phyloP scores from a whole-genome alignment of 2,329 filamentous ascomycete species.

The Tolypocladium tropicale region DNA sequence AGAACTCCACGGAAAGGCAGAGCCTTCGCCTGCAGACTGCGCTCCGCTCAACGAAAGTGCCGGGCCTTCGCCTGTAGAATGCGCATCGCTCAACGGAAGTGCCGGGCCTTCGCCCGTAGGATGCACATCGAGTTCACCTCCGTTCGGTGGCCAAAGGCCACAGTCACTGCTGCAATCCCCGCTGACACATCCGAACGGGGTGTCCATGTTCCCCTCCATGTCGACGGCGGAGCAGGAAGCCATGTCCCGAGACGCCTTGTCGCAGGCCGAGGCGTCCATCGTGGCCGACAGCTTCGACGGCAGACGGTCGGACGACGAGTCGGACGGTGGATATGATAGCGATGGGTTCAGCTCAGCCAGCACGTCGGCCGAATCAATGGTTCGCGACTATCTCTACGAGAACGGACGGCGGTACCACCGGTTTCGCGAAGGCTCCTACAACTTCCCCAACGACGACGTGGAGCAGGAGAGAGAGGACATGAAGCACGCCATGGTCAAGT shows the following conservation, averaged over 20 bases:
- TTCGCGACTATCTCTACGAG: constrained; percentile 42
- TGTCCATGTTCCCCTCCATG: constrained; percentile 24
- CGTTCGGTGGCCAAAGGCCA: constrained; percentile 4
- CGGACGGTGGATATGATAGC: constrained; percentile 27
- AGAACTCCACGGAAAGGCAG: no score
- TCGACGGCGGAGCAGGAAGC: constrained; percentile 23
- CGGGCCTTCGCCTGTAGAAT: no score
- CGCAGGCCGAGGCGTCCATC: constrained; percentile 25
- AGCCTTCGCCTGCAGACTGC: no score
- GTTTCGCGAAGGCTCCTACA: constrained; percentile 43
- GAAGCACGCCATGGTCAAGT: constrained; percentile 42
- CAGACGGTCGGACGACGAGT: constrained; percentile 9
- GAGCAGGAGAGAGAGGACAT: constrained; percentile 50
- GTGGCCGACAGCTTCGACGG: constrained; percentile 22
- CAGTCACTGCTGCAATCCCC: constrained; percentile 15
- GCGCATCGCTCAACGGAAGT: neutral
- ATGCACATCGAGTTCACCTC: neutral
- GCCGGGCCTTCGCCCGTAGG: neutral
- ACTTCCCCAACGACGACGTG: constrained; percentile 49
- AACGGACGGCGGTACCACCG: constrained; percentile 50
- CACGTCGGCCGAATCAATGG: constrained; percentile 26
- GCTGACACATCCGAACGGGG: constrained; percentile 27
- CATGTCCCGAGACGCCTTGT: constrained; percentile 24
- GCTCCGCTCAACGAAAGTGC: no score
- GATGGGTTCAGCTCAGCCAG: constrained; percentile 24